Evolutionary conservation across 192 early-diverging fungal genomes (phyloP), one percentile per base, ranked within the genome.

Genomic region (Entomortierella beljakovae): DNA sequence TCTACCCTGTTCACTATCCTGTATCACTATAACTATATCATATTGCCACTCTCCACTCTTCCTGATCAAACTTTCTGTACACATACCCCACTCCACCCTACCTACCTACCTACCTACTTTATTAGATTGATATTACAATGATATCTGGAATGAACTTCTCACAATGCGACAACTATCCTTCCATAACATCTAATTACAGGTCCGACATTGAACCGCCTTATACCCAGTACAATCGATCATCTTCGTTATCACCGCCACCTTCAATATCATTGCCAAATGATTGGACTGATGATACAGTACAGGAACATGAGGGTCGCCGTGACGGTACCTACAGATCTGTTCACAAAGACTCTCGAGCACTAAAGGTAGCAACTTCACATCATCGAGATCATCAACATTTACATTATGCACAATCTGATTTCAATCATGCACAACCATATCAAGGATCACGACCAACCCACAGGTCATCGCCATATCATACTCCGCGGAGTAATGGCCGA

Each of bases 101-200:
- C 25, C 32, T n/a, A n/a, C n/a, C n/a, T n/a, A n/a, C n/a, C n/a
- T n/a, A n/a, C n/a, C n/a, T n/a, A 16, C 15, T 20, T 11, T 46
- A 13, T 6, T 13, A 38, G 37, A 38, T 13, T 13, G 37, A 38
- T 46, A 16, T 11, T 20, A 46, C 43, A 11, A 46, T 46, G 43
- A 11, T 46, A 20, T 46, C 43, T 15, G 20, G 43, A 46, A 73
- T 65, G 62, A 66, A 66, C 46, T 5, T 61, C 32, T 61, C 64
- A 76, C 72, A 76, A 63, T 65, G 35, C 26, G 54, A 54, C 63
- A 52, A 60, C 50, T 51, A 74, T 59, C 57, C 48, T 66, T 60
- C 71, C 31, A 46, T 57, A 29, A 38, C 50, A 34, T 57, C 64
- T 59, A 42, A 31, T 48, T 72, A 29, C 64, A 74, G 71, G 64